Percentiles rank a stretch among this genome's conserved stretches.
Evolutionary conservation across 352 stramenopile species (phyloP).

Genomic region (Pythium myriotylum): DNA sequence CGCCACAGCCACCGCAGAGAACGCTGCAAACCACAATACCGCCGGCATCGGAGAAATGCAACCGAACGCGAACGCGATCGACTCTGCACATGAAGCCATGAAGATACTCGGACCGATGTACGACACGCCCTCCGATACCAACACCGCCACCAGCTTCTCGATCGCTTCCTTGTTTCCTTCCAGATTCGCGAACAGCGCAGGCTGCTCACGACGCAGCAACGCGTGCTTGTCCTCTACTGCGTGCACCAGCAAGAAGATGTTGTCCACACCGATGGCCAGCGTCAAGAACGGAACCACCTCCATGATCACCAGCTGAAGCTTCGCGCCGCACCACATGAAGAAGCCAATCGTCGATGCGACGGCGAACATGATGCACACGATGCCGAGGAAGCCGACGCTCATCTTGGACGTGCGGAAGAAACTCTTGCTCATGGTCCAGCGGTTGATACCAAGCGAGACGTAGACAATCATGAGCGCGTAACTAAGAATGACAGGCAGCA

Average conservation of each 20-base stretch:
- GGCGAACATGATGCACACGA: slow-evolving; percentile 63
- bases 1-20: no score
- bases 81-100: no score
- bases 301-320: slow-evolving; percentile 74
- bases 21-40: no score
- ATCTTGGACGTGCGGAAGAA: slow-evolving; percentile 76
- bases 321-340: slow-evolving; percentile 45
- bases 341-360: slow-evolving; percentile 58
- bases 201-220: slow-evolving; percentile 46
- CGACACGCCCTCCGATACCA: no score
- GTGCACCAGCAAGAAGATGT: slow-evolving; percentile 73
- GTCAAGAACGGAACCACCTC: slow-evolving; percentile 65
- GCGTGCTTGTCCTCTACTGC: slow-evolving; percentile 53
- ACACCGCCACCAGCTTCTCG: no score
- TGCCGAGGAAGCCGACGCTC: slow-evolving; percentile 59
- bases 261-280: slow-evolving; percentile 69
- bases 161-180: no score
- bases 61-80: no score
- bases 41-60: no score
- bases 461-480: slow-evolving; percentile 77
- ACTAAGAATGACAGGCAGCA: slow-evolving; percentile 46
- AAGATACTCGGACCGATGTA: no score
- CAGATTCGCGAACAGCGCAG: slow-evolving; percentile 49
- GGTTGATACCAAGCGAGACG: slow-evolving; percentile 68
- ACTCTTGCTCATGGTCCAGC: slow-evolving; percentile 42